A percentile compares a stretch with the other conserved stretches of the same genome.
These are phyloP conservation scores for Suillus subaureus DNA, from an alignment of 768 basidiomycete species.

Conservation along the genomic window DNA sequence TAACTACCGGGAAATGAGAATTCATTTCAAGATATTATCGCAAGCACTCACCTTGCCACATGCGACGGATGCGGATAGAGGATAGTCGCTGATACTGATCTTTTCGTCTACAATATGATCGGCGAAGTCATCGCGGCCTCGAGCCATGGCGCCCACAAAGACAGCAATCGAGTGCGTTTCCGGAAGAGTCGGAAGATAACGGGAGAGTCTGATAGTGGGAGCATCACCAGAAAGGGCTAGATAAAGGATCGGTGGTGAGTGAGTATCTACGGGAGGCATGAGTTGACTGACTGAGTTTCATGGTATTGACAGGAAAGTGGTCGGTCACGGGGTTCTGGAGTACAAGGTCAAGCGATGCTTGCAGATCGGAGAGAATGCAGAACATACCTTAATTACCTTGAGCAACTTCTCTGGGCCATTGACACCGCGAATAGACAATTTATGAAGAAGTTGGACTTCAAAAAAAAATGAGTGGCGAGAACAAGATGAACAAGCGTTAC, in stretches of 20 bases:
- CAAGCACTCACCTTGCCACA: constrained; percentile 84
- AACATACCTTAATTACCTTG: constrained; percentile 89
- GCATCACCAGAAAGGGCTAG: constrained; percentile 92
- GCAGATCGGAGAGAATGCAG: not conserved
- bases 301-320: constrained; percentile 92
- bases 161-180: constrained; percentile 89
- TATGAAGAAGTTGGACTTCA: constrained; percentile 94
- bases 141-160: constrained; percentile 98
- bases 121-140: constrained; percentile 95
- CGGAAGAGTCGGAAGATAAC: constrained; percentile 84
- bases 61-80: constrained; percentile 90
- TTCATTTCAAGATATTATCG: not conserved
- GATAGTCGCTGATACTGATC: constrained; percentile 93
- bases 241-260: constrained; percentile 7
- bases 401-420: constrained; percentile 96
- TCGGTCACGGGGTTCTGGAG: constrained; percentile 89
- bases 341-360: constrained; percentile 9
- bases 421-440: constrained; percentile 91
- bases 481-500: constrained; percentile 15
- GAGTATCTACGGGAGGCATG: not conserved
- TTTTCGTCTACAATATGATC: constrained; percentile 95
- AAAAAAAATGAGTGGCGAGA: constrained; percentile 11
- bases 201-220: constrained; percentile 74
- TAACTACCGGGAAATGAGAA: constrained; percentile 51
- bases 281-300: constrained; percentile 82